Evolutionary conservation across 805 yeast species (phyloP).

Genomic region (Suhomyces emberorum): DNA sequence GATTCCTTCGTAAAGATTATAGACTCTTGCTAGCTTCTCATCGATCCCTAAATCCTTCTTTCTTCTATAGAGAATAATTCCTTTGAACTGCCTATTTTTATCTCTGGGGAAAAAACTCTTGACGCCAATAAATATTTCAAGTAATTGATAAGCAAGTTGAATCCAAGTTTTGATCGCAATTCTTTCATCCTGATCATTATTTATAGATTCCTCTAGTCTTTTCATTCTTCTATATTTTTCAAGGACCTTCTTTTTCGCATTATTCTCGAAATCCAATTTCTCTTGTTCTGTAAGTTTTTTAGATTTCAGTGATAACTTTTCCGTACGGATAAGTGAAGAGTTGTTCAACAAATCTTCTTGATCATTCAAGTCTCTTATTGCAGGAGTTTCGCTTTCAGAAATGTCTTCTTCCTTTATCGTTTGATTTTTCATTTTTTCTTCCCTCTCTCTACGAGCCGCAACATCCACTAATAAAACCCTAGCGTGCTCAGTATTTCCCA

Average conservation of each 20-base stretch:
- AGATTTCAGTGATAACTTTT: slow-evolving; percentile 4
- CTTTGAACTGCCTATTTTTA: slow-evolving; percentile 64
- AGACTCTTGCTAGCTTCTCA: slow-evolving; percentile 66
- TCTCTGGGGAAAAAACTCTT: slow-evolving; percentile 77
- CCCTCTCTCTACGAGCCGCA: slow-evolving; percentile 25
- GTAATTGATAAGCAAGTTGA: slow-evolving; percentile 74
- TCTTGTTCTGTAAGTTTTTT: slow-evolving; percentile 41
- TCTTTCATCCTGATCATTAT: slow-evolving; percentile 34
- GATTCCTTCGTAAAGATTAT: slow-evolving; percentile 59
- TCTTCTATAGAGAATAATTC: slow-evolving; percentile 60
- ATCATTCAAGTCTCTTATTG: not conserved
- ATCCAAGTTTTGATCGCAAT: slow-evolving; percentile 80
- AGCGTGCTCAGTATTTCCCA: slow-evolving; percentile 60
- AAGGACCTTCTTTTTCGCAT: slow-evolving; percentile 54
- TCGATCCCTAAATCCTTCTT: slow-evolving; percentile 64
- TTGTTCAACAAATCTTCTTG: slow-evolving; percentile 2
- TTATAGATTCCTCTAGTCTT: slow-evolving; percentile 41
- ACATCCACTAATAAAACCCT: slow-evolving; percentile 54
- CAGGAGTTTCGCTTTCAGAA: slow-evolving; percentile 8
- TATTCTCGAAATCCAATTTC: slow-evolving; percentile 51
- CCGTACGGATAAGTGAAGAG: slow-evolving; percentile 11
- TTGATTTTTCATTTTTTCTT: slow-evolving; percentile 8
- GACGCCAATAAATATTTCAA: slow-evolving; percentile 78
- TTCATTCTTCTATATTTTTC: slow-evolving; percentile 55
- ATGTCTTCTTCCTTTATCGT: slow-evolving; percentile 10